A percentile compares a stretch with the other conserved stretches of the same genome.
Conservation (phyloP, 257 asterid genomes). For the Plantago elongata region DNA sequence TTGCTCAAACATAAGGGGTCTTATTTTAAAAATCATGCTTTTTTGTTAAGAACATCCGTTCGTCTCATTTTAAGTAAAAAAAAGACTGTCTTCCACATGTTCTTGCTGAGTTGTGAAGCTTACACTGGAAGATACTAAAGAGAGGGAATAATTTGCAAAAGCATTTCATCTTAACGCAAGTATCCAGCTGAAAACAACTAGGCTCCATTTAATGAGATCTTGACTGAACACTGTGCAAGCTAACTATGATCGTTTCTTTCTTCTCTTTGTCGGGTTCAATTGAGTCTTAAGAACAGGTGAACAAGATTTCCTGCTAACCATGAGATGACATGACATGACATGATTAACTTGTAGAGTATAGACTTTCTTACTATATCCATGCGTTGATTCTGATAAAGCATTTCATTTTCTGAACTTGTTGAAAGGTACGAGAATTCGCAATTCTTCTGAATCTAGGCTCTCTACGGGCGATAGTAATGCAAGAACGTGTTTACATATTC, state of each 20-base stretch:
- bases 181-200: no score
- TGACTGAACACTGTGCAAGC: constrained; percentile 5
- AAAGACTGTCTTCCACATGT: no score
- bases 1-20: no score
- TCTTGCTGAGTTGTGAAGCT: no score
- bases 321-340: constrained; percentile 3
- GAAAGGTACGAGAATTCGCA: constrained; percentile 88
- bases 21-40: no score
- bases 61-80: no score
- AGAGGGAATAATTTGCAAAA: no score
- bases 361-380: constrained; percentile 16
- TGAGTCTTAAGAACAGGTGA: constrained; percentile 15
- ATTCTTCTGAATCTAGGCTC: constrained; percentile 92
- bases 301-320: constrained; percentile 10
- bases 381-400: constrained; percentile 20
- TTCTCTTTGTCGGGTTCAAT: constrained; percentile 14
- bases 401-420: constrained; percentile 19
- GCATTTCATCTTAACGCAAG: no score
- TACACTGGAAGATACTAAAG: no score
- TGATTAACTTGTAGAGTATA: constrained; percentile 5
- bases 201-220: background rate
- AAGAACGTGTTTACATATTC: constrained; percentile 79
- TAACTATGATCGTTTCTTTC: constrained; percentile 10
- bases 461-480: constrained; percentile 86
- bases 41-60: no score